phyloP scores from a whole-genome alignment of 805 yeast species.

The Zygosaccharomyces bailii region DNA sequence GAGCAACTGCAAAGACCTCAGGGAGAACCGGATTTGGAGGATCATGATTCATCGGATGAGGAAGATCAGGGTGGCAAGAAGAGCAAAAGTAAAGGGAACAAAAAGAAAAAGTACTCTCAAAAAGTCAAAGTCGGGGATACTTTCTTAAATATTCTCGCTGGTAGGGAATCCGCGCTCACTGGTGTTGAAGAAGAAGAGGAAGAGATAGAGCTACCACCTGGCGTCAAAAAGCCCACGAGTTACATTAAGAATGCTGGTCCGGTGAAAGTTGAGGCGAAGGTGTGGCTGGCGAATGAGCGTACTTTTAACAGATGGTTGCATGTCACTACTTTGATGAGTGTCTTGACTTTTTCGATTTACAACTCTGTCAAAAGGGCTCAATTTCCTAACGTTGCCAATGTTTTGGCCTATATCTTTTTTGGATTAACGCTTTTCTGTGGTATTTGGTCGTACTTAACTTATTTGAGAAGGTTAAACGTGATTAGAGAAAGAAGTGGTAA shows the following conservation, averaged over 20 bases:
- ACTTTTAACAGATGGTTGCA: conserved; percentile 95
- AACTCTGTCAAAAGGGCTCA: conserved; percentile 67
- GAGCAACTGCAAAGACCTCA: conserved; percentile 6
- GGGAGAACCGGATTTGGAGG: conserved; percentile 50
- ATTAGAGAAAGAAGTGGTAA: conserved; percentile 79
- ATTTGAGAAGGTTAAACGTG: conserved; percentile 62
- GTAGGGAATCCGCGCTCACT: conserved; percentile 42
- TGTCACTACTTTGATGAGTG: conserved; percentile 78
- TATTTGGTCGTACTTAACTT: conserved; percentile 83
- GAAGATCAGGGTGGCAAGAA: conserved; percentile 24
- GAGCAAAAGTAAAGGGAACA: conserved; percentile 9
- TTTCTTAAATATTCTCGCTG: conserved; percentile 37
- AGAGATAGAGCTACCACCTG: conserved; percentile 82
- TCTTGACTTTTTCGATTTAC: conserved; percentile 80
- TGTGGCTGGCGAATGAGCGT: conserved; percentile 97
- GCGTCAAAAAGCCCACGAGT: conserved; percentile 76
- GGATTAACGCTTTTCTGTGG: conserved; percentile 78
- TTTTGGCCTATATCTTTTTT: conserved; percentile 76
- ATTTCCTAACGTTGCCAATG: conserved; percentile 58
- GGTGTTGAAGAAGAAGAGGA: conserved; percentile 83
- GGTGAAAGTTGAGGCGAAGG: conserved; percentile 92
- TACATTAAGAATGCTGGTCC: conserved; percentile 88
- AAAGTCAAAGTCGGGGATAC: conserved; percentile 30
- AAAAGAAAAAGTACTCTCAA: conserved; percentile 27
- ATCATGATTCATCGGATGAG: conserved; percentile 53